phyloP scores from a whole-genome alignment of 2,329 filamentous ascomycete species.

The Claviceps capensis region DNA sequence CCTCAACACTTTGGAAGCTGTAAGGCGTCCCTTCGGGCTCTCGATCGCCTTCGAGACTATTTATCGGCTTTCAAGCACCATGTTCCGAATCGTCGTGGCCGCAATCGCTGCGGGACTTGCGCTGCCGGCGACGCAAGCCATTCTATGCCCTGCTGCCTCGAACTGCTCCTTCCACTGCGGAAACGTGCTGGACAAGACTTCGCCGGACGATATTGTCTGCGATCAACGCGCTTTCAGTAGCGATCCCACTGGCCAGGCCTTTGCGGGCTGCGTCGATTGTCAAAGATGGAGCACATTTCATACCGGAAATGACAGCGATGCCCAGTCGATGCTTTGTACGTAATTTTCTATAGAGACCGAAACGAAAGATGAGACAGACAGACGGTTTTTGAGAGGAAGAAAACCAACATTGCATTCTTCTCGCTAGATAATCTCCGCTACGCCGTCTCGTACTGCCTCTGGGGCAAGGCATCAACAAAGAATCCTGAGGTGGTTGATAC shows the following conservation, averaged over 20 bases:
- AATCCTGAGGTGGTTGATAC: constrained; percentile 26
- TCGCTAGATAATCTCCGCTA: constrained; percentile 44
- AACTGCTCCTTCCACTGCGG: constrained; percentile 38
- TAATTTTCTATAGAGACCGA: constrained; percentile 4
- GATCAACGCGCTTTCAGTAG: constrained; percentile 24
- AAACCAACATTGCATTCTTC: not conserved
- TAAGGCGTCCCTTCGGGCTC: no score
- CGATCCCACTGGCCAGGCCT: constrained; percentile 30
- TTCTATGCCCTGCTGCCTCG: constrained; percentile 33
- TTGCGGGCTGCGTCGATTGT: constrained; percentile 37
- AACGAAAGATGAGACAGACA: no score
- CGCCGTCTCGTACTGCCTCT: constrained; percentile 41
- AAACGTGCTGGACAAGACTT: constrained; percentile 35
- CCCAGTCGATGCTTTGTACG: constrained; percentile 42
- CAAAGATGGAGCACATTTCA: constrained; percentile 35
- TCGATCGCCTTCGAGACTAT: no score
- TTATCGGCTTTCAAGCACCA: no score
- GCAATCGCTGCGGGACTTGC: no score
- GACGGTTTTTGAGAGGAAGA: no score
- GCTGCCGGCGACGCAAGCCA: constrained; percentile 12
- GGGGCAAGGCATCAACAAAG: constrained; percentile 24
- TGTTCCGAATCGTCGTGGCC: no score
- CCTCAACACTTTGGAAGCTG: no score
- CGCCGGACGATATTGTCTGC: constrained; percentile 35
- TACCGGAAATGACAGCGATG: constrained; percentile 33